Evolutionary conservation across 2,329 filamentous ascomycete genomes (phyloP), one percentile per base, ranked within the genome.

Genomic region (Aureobasidium sp.): DNA sequence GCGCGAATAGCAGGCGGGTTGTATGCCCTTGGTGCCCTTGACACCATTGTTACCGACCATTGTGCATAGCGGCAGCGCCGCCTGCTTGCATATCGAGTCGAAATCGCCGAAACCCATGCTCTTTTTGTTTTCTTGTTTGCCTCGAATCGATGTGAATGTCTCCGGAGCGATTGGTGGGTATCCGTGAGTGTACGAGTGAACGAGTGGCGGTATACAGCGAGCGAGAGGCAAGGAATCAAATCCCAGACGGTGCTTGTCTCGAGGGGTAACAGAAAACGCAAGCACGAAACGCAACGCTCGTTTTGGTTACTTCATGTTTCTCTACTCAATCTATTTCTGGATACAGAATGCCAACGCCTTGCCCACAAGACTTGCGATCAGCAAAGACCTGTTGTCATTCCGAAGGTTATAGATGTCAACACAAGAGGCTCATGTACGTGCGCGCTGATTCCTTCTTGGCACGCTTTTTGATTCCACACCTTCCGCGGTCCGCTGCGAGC

Each of bases 51-150:
- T 88, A 23, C 96, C 96, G 71, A 99, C 88, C 65, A 94, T 87
- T 61, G 93, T 89, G 82, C 96, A 99, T 74, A 98, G 82, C 67
- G 96, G 96, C 71, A 99, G 85, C 69, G 94, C 88, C 69, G 93
- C 92, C 83, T 91, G 93, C 72, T 88, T 85, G 88, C 96, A 99
- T 84, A 98, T 91, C 72, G 86, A 85, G 66, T 91, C 89, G 82
- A 98, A 98, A 81, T 97, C 92, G 72, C 95, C 95, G 81, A 98
- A 98, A 70, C 90, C 92, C 87, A 97, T 95, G 81, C 85, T 90
- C 47, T 10, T 62, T 38, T 61, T 51, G 15, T 43, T 10, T 8
- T 33, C 4, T 50, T 36, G 7, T 59, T 33, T 47, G 55, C 29
- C 31, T n/a, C 43, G 45, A 29, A 31, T 50, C 16, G 33, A 15